Evolutionary conservation across 495 filamentous ascomycete species (phyloP), one percentile per base, ranked within the genome.

Genomic region (Sordaria brevicollis): DNA sequence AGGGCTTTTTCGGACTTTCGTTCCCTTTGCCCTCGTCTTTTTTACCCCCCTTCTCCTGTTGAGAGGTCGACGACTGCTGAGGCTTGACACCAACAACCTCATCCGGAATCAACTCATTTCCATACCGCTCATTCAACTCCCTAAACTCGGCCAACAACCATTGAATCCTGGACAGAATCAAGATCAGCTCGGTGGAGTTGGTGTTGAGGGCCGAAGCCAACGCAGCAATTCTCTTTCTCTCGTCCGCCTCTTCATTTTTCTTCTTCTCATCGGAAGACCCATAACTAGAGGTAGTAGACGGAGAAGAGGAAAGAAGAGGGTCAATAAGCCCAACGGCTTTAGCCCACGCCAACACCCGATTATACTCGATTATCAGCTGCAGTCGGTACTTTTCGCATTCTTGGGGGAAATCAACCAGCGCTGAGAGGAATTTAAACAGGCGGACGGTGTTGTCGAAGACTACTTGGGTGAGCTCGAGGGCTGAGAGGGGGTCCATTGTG

Each of bases 351-450:
- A 79, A 67, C 3, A 79, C 75, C 0, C 77, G 74, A 67, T 79
- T 78, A 70, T 79, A 79, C 43, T 79, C 77, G 36, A 79, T 79
- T 35, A 79, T 73, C 17, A 79, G 75, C 36, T 79, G 76, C 34
- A 79, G 67, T 33, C 77, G 62, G 68, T 78, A 78, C 54, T 76
- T 76, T 37, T 77, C 74, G 35, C 71, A 78, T 0, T 76, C 76
- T 17, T 75, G 41, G 1, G 77, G 77, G 76, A 78, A 78, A 8
- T 79, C 77, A 11, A 79, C 76, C 15, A 79, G 68, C 10, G 76
- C 73, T 19, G 71, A 73, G 29, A 78, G 41, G 68, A 79, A 79
- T 11, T 76, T 78, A 72, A 79, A 78, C 10, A 79, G 73, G 71
- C 33, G 34, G 17, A 25, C 25, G 3, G 17, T 25, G 15, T 68